A percentile compares a stretch with the other conserved stretches of the same genome.
These are phyloP conservation scores for Penicillium longicatenatum DNA, from an alignment of 495 filamentous ascomycete species.

Conservation along the genomic window DNA sequence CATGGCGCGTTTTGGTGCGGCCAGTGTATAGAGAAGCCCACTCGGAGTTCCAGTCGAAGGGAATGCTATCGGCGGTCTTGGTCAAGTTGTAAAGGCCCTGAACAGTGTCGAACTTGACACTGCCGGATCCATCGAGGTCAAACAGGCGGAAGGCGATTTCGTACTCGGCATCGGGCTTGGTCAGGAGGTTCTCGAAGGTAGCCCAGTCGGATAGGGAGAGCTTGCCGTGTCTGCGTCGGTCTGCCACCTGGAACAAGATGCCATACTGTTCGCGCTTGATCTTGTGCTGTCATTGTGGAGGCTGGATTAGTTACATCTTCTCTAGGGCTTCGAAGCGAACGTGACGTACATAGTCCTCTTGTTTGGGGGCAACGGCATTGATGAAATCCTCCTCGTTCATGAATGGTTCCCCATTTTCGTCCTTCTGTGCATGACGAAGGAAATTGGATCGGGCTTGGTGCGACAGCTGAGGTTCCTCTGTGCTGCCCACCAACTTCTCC, in stretches of 20 bases:
- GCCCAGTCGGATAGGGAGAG: constrained; percentile 84
- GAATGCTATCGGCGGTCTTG: constrained; percentile 77
- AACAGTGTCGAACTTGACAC: constrained; percentile 86
- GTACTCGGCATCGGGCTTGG: constrained; percentile 96
- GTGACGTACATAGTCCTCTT: constrained; percentile 84
- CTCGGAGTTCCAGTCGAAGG: constrained; percentile 95
- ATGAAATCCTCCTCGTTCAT: constrained; percentile 87
- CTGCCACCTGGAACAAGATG: constrained; percentile 88
- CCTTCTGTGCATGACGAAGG: constrained; percentile 71
- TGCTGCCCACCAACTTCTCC: constrained; percentile 70
- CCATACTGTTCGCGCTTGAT: constrained; percentile 93
- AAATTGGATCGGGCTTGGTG: constrained; percentile 72
- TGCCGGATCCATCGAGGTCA: constrained; percentile 77
- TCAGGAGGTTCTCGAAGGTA: constrained; percentile 88
- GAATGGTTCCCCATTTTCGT: constrained; percentile 74
- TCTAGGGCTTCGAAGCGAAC: neutral
- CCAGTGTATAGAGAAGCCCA: constrained; percentile 97
- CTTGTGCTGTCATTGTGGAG: constrained; percentile 69
- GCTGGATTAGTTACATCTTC: neutral
- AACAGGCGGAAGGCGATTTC: constrained; percentile 98
- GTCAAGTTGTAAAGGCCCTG: constrained; percentile 76
- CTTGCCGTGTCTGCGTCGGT: constrained; percentile 69
- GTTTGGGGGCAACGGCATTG: constrained; percentile 81
- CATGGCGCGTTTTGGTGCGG: constrained; percentile 77
- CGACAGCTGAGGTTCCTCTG: constrained; percentile 64